Conservation (phyloP, 768 basidiomycete genomes). For the Daedalea quercina region DNA sequence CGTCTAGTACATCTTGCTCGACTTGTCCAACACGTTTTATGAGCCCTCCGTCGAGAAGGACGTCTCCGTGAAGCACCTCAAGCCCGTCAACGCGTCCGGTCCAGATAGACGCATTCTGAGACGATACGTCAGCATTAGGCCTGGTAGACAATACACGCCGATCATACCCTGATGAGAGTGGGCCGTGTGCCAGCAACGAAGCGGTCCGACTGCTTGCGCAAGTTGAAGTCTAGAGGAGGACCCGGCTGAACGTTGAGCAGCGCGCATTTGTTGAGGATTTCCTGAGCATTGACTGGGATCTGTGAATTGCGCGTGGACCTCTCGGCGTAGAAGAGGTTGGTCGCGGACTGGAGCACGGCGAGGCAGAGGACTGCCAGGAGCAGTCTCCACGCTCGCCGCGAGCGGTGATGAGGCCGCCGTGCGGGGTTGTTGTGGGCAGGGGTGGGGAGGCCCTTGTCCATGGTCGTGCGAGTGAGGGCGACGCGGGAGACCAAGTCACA, state of each 20-base stretch:
- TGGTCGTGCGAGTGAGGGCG: not conserved
- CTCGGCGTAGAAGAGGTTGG: not conserved
- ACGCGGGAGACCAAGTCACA: not conserved
- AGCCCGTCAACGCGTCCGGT: slow-evolving; percentile 68
- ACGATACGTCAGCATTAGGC: not conserved
- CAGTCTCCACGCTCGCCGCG: not conserved
- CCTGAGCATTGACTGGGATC: slow-evolving; percentile 19
- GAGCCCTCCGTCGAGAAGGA: slow-evolving; percentile 64
- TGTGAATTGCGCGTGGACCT: not conserved
- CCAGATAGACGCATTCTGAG: slow-evolving; percentile 72
- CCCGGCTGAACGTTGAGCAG: slow-evolving; percentile 35
- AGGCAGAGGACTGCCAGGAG: not conserved
- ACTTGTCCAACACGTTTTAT: slow-evolving; percentile 53
- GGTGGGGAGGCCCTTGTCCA: not conserved
- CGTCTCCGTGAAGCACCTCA: slow-evolving; percentile 54
- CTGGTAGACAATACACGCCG: not conserved
- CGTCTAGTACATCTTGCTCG: slow-evolving; percentile 13
- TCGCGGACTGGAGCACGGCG: not conserved
- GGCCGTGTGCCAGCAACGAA: slow-evolving; percentile 58
- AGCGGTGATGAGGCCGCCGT: not conserved
- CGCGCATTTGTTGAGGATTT: slow-evolving; percentile 37
- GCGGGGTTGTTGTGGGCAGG: not conserved
- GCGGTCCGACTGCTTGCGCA: slow-evolving; percentile 53
- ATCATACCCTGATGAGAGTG: slow-evolving; percentile 41
- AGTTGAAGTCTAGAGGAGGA: slow-evolving; percentile 38